Evolutionary conservation across 768 basidiomycete genomes (phyloP).

Genomic region (Pluteus cervinus): DNA sequence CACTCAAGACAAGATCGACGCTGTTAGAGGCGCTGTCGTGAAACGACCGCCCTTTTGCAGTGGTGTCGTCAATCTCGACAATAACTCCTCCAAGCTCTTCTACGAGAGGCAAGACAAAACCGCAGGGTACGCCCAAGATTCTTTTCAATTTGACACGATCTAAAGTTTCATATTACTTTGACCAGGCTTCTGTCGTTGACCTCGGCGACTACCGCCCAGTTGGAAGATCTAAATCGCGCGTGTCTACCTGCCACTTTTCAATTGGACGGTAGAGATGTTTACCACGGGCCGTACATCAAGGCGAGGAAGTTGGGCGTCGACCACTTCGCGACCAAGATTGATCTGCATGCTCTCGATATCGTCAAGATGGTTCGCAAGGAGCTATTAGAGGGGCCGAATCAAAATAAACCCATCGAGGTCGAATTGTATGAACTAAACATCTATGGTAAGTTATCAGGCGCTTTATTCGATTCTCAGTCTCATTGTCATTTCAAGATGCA

Average conservation of each 20-base stretch:
- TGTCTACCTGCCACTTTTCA: conserved; percentile 19
- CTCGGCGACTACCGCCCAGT: no score
- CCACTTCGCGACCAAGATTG: conserved; percentile 14
- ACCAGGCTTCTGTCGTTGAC: no score
- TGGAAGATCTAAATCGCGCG: conserved; percentile 5
- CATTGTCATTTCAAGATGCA: conserved; percentile 17
- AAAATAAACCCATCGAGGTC: conserved; percentile 10
- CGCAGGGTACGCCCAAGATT: no score
- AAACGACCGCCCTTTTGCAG: no score
- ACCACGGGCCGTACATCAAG: conserved; percentile 19
- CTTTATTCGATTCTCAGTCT: neutral
- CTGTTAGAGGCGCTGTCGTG: no score
- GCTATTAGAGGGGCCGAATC: conserved; percentile 12
- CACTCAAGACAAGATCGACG: no score
- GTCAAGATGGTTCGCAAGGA: conserved; percentile 8
- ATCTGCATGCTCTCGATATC: conserved; percentile 8
- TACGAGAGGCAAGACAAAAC: no score
- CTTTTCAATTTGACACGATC: no score
- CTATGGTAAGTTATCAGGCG: conserved; percentile 22
- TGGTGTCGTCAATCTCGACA: no score
- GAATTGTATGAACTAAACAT: conserved; percentile 32
- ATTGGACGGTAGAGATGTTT: conserved; percentile 14
- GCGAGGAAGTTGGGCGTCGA: conserved; percentile 17
- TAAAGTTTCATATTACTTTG: no score
- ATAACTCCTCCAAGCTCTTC: no score